Evolutionary conservation across 192 early-diverging fungal species (phyloP).

Genomic region (Ambispora gerdemannii): DNA sequence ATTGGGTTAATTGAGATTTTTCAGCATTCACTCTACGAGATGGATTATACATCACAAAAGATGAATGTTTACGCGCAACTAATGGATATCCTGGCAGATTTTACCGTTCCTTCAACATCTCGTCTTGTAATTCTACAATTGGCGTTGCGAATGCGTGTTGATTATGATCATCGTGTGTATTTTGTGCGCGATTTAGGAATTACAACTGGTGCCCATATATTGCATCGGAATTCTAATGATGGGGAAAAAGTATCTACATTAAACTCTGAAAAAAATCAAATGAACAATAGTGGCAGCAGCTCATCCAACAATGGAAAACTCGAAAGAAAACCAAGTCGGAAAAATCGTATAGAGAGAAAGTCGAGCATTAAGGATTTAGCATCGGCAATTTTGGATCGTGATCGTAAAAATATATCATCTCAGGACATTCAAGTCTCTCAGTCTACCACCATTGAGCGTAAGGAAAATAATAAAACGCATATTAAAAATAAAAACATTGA

Average conservation of each 20-base stretch:
- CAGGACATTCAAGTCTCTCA: not conserved
- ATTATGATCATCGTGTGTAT: slow-evolving; percentile 53
- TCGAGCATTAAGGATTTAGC: slow-evolving; percentile 5
- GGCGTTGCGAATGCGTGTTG: slow-evolving; percentile 48
- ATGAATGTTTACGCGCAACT: slow-evolving; percentile 41
- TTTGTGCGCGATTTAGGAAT: slow-evolving; percentile 15
- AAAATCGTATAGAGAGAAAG: slow-evolving; percentile 4
- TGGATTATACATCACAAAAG: slow-evolving; percentile 35
- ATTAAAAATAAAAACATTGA: not conserved
- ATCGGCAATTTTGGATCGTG: not conserved
- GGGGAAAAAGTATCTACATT: not conserved
- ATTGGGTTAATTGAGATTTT: slow-evolving; percentile 49
- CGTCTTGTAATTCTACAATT: slow-evolving; percentile 50
- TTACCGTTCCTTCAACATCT: slow-evolving; percentile 38
- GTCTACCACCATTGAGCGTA: not conserved
- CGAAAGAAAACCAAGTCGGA: not conserved
- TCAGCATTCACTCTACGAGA: slow-evolving; percentile 41
- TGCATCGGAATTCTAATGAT: not conserved
- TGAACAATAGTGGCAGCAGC: not conserved
- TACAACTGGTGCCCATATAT: slow-evolving; percentile 9
- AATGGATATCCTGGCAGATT: slow-evolving; percentile 40
- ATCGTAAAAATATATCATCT: not conserved
- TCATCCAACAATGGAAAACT: not conserved
- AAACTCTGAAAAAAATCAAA: not conserved
- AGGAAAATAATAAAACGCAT: not conserved